These are phyloP conservation scores for Hyaloscypha variabilis DNA, from an alignment of 495 filamentous ascomycete genomes.

Conservation along the genomic window DNA sequence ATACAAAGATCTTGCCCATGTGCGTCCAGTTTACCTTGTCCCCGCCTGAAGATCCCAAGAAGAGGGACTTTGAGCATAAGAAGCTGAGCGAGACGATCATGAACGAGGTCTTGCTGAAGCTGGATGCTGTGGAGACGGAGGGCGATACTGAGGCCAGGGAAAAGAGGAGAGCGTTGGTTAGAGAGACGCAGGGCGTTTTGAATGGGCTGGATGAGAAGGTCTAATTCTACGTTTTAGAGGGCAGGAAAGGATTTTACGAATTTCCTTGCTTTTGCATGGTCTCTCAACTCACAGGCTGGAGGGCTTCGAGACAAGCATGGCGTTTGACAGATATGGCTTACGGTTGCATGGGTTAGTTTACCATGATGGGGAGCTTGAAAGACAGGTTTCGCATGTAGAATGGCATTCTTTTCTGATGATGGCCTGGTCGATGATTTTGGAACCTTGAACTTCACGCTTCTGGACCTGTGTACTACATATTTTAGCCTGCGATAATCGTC, in stretches of 20 bases:
- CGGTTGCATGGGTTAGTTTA: constrained; percentile 2
- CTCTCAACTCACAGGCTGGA: not conserved
- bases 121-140: constrained; percentile 79
- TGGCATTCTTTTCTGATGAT: not conserved
- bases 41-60: constrained; percentile 72
- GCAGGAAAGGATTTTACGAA: constrained; percentile 15
- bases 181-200: constrained; percentile 68
- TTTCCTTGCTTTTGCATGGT: constrained; percentile 22
- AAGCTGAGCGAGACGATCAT: constrained; percentile 82
- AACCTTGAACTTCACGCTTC: too few species aligned
- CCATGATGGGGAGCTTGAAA: not conserved
- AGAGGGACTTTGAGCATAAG: constrained; percentile 75
- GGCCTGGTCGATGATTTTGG: not conserved
- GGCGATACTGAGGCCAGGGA: constrained; percentile 64
- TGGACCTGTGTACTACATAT: too few species aligned
- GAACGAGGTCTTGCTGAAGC: constrained; percentile 79
- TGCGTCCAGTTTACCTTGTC: constrained; percentile 63
- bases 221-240: constrained; percentile 1
- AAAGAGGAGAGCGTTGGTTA: constrained; percentile 74
- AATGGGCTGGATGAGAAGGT: constrained; percentile 58
- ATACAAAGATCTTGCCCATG: constrained; percentile 64
- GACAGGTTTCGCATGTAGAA: constrained; percentile 5
- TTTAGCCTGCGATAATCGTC: too few species aligned
- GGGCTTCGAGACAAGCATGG: constrained; percentile 5
- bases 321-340: constrained; percentile 9